Percentiles rank a stretch among this genome's conserved stretches.
phyloP scores from a whole-genome alignment of 257 asterid genomes.

The Nemophila menziesii region DNA sequence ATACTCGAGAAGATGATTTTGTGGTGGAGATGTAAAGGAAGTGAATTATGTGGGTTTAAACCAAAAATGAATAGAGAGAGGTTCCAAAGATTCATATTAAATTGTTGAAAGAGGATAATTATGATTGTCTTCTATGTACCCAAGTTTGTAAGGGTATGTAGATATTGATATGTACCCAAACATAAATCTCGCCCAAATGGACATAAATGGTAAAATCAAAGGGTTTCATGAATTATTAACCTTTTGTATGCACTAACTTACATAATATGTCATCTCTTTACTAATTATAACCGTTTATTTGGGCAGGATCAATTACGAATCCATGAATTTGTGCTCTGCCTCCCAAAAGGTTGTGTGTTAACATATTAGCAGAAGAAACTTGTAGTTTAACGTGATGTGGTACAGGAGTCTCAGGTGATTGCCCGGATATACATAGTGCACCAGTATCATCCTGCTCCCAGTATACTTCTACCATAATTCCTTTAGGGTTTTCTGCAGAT shows the following conservation, averaged over 20 bases:
- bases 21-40: too few species aligned
- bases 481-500: slow-evolving; percentile 40
- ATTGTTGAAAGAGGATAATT: too few species aligned
- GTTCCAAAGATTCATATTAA: too few species aligned
- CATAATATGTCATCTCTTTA: background rate
- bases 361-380: slow-evolving; percentile 20
- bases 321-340: slow-evolving; percentile 31
- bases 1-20: too few species aligned
- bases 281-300: slow-evolving; percentile 26
- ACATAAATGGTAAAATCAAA: too few species aligned
- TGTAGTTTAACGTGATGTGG: slow-evolving; percentile 44
- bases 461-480: slow-evolving; percentile 65
- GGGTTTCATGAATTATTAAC: too few species aligned
- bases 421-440: slow-evolving; percentile 65
- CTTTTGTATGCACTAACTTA: background rate
- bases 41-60: too few species aligned
- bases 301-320: slow-evolving; percentile 64
- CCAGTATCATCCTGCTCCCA: slow-evolving; percentile 96
- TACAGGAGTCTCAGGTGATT: slow-evolving; percentile 44
- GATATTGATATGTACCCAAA: too few species aligned
- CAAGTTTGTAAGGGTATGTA: too few species aligned
- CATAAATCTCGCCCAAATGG: too few species aligned
- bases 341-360: slow-evolving; percentile 17
- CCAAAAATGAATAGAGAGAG: too few species aligned
- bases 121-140: too few species aligned